These are phyloP conservation scores for Cryptococcus deneoformans DNA, from an alignment of 1,284 basidiomycete species.

Conservation along the genomic window DNA sequence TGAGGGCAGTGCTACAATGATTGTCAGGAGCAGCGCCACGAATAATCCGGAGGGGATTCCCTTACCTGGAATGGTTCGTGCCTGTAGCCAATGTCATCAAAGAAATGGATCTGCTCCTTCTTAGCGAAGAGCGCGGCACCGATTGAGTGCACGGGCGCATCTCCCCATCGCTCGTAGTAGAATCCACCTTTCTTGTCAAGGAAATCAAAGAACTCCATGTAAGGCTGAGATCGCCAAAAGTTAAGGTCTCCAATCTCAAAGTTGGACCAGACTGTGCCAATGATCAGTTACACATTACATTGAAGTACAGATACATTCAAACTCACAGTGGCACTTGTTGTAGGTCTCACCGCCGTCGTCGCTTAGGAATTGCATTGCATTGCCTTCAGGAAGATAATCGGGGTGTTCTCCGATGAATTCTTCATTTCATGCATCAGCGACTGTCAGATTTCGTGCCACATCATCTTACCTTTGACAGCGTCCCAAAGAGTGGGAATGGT, in stretches of 20 bases:
- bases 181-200: slow-evolving; percentile 77
- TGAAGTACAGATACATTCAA: background rate
- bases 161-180: slow-evolving; percentile 73
- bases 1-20: slow-evolving; percentile 45
- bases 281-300: too few species aligned
- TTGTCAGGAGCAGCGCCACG: background rate
- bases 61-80: slow-evolving; percentile 49
- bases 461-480: slow-evolving; percentile 58
- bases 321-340: slow-evolving; percentile 77
- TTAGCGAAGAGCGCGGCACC: slow-evolving; percentile 68
- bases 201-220: slow-evolving; percentile 71
- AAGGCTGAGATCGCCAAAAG: slow-evolving; percentile 75
- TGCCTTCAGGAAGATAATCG: slow-evolving; percentile 64
- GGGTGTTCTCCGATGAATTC: slow-evolving; percentile 69
- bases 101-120: slow-evolving; percentile 72
- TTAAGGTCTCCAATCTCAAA: slow-evolving; percentile 75
- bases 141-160: slow-evolving; percentile 82
- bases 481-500: slow-evolving; percentile 78
- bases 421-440: slow-evolving; percentile 26
- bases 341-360: slow-evolving; percentile 66
- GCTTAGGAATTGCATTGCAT: slow-evolving; percentile 71
- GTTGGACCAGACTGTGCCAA: slow-evolving; percentile 65
- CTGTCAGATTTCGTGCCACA: background rate
- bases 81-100: slow-evolving; percentile 54
- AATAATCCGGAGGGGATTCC: background rate